Evolutionary conservation across 441 rosid genomes (phyloP).

Genomic region (Geranium incanum): DNA sequence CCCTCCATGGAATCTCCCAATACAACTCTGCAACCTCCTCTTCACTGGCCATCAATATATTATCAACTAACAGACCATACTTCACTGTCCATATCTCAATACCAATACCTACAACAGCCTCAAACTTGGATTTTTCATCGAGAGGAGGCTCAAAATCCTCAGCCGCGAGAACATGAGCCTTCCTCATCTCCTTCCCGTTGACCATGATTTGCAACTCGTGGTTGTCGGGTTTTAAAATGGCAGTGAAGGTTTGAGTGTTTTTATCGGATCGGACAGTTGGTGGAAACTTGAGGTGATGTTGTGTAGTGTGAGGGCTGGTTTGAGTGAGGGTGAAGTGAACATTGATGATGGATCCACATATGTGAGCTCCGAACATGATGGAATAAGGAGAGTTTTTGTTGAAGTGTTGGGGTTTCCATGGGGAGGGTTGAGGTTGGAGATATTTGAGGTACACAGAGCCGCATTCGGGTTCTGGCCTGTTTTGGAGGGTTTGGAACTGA

Average conservation of each 20-base stretch:
- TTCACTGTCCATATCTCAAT: neutral
- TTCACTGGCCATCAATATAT: neutral
- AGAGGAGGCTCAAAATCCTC: neutral
- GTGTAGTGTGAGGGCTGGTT: neutral
- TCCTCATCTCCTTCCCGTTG: constrained; percentile 20
- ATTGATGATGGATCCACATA: constrained; percentile 28
- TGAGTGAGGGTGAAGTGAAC: constrained; percentile 24
- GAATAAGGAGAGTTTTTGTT: constrained; percentile 18
- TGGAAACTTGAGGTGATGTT: constrained; percentile 27
- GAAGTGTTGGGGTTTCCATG: constrained; percentile 15
- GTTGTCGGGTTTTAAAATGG: constrained; percentile 16
- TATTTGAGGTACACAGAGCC: neutral
- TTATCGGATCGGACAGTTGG: constrained; percentile 25
- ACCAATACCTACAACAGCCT: neutral
- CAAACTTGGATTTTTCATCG: neutral
- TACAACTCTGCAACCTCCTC: constrained; percentile 24
- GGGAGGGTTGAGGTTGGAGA: constrained; percentile 18
- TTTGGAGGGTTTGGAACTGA: neutral
- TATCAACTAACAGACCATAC: neutral
- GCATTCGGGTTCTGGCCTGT: neutral
- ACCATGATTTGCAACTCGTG: constrained; percentile 17
- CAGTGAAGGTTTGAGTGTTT: constrained; percentile 30
- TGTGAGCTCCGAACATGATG: constrained; percentile 35
- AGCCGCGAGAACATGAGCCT: neutral
- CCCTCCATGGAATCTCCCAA: constrained; percentile 21